Evolutionary conservation across 2,329 filamentous ascomycete species (phyloP).

Genomic region (Aspergillus fructus): DNA sequence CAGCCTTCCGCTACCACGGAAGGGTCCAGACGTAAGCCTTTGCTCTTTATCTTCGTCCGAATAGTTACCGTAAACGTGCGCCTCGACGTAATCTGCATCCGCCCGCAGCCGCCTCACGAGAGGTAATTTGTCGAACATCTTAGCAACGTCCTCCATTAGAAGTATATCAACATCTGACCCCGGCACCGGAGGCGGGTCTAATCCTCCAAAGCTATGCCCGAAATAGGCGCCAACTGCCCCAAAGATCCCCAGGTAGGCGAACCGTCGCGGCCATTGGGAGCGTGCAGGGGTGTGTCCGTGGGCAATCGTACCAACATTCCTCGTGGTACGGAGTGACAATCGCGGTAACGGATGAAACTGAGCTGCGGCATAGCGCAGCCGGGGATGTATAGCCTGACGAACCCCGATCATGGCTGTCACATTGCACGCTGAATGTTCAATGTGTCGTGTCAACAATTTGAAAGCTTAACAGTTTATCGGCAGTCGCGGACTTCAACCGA

Average conservation of each 20-base stretch:
- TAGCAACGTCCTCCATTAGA: no score
- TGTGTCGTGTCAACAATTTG: neutral
- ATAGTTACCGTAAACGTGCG: constrained; percentile 38
- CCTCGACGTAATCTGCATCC: constrained; percentile 41
- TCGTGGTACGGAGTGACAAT: constrained; percentile 6
- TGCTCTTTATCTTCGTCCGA: constrained; percentile 33
- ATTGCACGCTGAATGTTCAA: constrained; percentile 14
- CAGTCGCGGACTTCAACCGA: neutral
- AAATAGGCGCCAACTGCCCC: constrained; percentile 29
- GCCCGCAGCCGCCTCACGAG: constrained; percentile 39
- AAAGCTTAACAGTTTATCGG: neutral
- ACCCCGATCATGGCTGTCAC: constrained; percentile 30
- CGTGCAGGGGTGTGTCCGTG: constrained; percentile 17
- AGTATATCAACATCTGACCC: constrained; percentile 34
- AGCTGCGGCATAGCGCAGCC: constrained; percentile 15
- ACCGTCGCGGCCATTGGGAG: constrained; percentile 36
- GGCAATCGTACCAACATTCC: constrained; percentile 23
- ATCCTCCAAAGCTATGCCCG: constrained; percentile 10
- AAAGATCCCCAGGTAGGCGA: constrained; percentile 37
- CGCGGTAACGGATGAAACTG: constrained; percentile 8
- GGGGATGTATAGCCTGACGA: constrained; percentile 24
- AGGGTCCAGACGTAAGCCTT: constrained; percentile 39
- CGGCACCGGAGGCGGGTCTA: constrained; percentile 7
- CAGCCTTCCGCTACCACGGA: constrained; percentile 41
- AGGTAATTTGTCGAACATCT: constrained; percentile 34